Conservation (phyloP, 169 alveolate species). For the Neospora caninum region DNA sequence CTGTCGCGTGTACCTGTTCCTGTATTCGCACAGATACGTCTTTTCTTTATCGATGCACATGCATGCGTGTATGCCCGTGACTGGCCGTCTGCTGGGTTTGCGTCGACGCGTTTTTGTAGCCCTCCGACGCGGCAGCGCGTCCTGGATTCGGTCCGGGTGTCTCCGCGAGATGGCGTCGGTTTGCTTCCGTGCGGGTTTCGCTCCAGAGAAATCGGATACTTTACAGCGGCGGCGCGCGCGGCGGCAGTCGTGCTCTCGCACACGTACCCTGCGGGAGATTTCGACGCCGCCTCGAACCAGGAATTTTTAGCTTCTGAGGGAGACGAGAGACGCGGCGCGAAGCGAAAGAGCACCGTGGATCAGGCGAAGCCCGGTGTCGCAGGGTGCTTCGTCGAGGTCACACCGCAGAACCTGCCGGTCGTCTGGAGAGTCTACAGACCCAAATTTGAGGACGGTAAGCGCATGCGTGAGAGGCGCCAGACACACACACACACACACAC, state of each 20-base stretch:
- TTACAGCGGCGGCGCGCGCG: conserved; percentile 70
- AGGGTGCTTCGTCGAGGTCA: conserved; percentile 59
- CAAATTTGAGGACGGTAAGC: conserved; percentile 65
- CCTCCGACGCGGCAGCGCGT: too few species aligned
- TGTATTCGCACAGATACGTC: too few species aligned
- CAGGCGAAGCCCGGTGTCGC: conserved; percentile 5
- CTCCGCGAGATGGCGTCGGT: not conserved
- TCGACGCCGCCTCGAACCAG: not conserved
- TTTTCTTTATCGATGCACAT: too few species aligned
- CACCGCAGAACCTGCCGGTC: conserved; percentile 47
- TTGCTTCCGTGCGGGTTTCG: not conserved
- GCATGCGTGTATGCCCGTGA: too few species aligned
- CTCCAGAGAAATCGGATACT: conserved; percentile 61
- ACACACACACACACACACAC: too few species aligned
- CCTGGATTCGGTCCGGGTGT: not conserved
- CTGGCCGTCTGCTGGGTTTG: too few species aligned
- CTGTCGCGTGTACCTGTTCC: too few species aligned
- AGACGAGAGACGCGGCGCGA: not conserved
- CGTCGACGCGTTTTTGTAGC: too few species aligned
- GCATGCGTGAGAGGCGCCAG: too few species aligned
- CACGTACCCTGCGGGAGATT: conserved; percentile 1
- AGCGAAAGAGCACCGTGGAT: not conserved
- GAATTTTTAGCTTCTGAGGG: not conserved
- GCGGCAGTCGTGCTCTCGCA: conserved; percentile 63
- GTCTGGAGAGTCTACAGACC: conserved; percentile 65